A percentile compares a stretch with the other conserved stretches of the same genome.
Evolutionary conservation across 1,284 basidiomycete species (phyloP).

Genomic region (Ceratobasidium theobromae): DNA sequence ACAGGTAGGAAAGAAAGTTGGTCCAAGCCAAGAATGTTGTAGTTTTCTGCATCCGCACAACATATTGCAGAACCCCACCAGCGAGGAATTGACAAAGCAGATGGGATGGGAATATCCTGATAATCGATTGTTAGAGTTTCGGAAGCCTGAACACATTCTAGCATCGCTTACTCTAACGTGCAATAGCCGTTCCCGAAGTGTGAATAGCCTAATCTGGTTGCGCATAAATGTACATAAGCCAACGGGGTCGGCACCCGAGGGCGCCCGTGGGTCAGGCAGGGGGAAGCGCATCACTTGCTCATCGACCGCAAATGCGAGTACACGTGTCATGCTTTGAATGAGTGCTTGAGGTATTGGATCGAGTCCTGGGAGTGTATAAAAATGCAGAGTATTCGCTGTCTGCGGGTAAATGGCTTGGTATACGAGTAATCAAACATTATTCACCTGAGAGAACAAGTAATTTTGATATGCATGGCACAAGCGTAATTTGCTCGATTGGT

Average conservation of each 20-base stretch:
- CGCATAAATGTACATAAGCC: constrained; percentile 80
- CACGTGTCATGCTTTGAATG: constrained; percentile 77
- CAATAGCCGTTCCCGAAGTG: constrained; percentile 59
- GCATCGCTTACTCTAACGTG: constrained; percentile 57
- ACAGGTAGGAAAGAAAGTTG: constrained; percentile 67
- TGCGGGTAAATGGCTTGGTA: background rate
- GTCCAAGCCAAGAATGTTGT: constrained; percentile 77
- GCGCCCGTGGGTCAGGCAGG: constrained; percentile 51
- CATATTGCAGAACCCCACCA: constrained; percentile 69
- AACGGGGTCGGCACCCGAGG: constrained; percentile 56
- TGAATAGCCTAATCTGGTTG: constrained; percentile 65
- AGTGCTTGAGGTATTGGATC: constrained; percentile 60
- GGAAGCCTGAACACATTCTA: background rate
- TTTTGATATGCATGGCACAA: constrained; percentile 72
- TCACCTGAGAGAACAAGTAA: constrained; percentile 71
- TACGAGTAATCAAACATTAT: constrained; percentile 29
- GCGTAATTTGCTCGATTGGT: constrained; percentile 72
- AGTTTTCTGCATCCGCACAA: constrained; percentile 68
- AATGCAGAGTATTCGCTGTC: constrained; percentile 73
- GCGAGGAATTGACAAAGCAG: constrained; percentile 61
- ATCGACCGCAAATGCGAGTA: constrained; percentile 77
- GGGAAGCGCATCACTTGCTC: constrained; percentile 64
- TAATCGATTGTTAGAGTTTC: constrained; percentile 4
- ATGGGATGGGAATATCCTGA: constrained; percentile 79
- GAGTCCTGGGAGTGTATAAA: constrained; percentile 77